Conservation (phyloP, 1,284 basidiomycete species). For the Xanthoconium separans region DNA sequence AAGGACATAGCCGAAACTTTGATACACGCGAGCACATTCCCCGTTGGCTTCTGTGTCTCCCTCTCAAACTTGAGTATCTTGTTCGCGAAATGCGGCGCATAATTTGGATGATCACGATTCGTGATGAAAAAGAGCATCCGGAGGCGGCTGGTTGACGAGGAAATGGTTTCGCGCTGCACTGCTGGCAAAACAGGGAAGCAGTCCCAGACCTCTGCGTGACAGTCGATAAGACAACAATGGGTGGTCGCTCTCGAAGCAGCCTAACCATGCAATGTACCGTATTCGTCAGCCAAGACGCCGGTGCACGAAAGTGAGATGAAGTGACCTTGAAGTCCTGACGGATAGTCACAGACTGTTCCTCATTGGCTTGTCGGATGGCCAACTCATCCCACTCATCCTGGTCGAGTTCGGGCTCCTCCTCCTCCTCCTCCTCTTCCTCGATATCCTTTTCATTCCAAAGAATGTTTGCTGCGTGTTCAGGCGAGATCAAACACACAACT, state of each 20-base stretch:
- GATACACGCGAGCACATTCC: slow-evolving; percentile 40
- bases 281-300: no score
- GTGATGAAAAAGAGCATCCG: slow-evolving; percentile 46
- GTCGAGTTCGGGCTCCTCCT: slow-evolving; percentile 24
- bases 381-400: slow-evolving; percentile 45
- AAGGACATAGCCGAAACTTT: slow-evolving; percentile 24
- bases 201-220: slow-evolving; percentile 58
- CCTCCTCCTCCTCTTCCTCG: slow-evolving; percentile 23
- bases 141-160: slow-evolving; percentile 31
- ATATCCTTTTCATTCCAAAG: slow-evolving; percentile 41
- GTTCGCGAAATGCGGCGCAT: slow-evolving; percentile 42
- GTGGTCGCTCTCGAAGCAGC: background rate
- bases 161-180: slow-evolving; percentile 47
- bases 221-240: slow-evolving; percentile 56
- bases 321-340: slow-evolving; percentile 44
- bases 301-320: background rate
- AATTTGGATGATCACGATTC: slow-evolving; percentile 34
- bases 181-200: slow-evolving; percentile 60
- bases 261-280: no score
- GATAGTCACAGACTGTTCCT: slow-evolving; percentile 49
- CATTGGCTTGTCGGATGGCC: slow-evolving; percentile 53
- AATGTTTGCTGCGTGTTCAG: slow-evolving; percentile 42
- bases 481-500: slow-evolving; percentile 45
- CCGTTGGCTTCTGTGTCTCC: slow-evolving; percentile 41
- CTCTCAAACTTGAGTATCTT: slow-evolving; percentile 48